Percentiles rank a stretch among this genome's conserved stretches.
Conservation (phyloP, 1,284 basidiomycete species). For the Moesziomyces sp. region DNA sequence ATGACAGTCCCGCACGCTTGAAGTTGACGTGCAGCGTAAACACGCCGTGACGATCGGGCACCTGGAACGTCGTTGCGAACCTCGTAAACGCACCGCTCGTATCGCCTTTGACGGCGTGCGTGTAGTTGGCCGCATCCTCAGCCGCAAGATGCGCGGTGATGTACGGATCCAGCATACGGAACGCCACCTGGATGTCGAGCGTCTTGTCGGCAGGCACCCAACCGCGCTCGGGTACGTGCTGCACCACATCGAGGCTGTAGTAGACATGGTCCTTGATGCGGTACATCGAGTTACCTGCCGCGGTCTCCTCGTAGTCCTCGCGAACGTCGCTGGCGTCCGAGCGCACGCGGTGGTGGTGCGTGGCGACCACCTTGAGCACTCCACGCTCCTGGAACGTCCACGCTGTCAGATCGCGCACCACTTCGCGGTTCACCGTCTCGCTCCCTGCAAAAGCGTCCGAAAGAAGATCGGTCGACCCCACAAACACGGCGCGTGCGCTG, state of each 20-base stretch:
- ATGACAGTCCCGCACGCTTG: constrained; percentile 84
- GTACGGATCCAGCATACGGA: constrained; percentile 91
- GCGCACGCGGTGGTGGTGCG: constrained; percentile 77
- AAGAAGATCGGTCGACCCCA: constrained; percentile 83
- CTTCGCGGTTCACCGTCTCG: constrained; percentile 75
- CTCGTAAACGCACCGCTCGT: constrained; percentile 63
- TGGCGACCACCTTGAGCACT: constrained; percentile 81
- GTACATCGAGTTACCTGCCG: constrained; percentile 75
- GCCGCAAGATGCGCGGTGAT: constrained; percentile 54
- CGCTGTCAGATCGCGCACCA: constrained; percentile 78
- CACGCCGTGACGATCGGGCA: constrained; percentile 94
- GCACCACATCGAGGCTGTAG: constrained; percentile 79
- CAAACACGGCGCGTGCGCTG: constrained; percentile 78
- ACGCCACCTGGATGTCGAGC: constrained; percentile 87
- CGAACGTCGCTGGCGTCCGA: constrained; percentile 66
- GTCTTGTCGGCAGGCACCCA: constrained; percentile 81
- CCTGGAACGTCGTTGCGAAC: constrained; percentile 82
- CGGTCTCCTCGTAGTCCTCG: constrained; percentile 62
- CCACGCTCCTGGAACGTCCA: constrained; percentile 93
- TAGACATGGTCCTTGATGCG: constrained; percentile 83
- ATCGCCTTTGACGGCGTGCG: constrained; percentile 21
- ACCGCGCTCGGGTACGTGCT: constrained; percentile 72
- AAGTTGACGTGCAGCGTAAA: constrained; percentile 94
- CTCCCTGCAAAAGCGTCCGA: constrained; percentile 67
- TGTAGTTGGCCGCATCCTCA: constrained; percentile 11